These are phyloP conservation scores for Isabelozyma gotoi DNA, from an alignment of 805 yeast genomes.

Conservation along the genomic window DNA sequence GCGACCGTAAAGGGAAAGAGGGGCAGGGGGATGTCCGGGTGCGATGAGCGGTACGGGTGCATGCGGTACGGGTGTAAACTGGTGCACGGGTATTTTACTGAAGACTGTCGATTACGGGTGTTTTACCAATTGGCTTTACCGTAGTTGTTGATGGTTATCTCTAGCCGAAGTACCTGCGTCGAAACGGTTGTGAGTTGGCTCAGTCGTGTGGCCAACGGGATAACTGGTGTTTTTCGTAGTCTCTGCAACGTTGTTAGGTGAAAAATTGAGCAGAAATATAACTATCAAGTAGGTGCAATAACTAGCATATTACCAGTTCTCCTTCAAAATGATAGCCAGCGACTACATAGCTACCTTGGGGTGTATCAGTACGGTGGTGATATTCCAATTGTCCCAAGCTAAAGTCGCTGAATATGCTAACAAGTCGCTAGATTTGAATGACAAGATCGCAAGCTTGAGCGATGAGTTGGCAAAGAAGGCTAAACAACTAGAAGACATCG, in stretches of 20 bases:
- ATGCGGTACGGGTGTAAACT: not conserved
- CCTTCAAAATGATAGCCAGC: constrained; percentile 10
- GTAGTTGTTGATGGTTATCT: no score
- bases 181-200: no score
- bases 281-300: no score
- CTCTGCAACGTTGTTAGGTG: no score
- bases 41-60: not conserved
- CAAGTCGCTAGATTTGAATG: constrained; percentile 7
- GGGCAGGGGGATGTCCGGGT: not conserved
- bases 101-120: no score
- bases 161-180: no score
- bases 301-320: not conserved
- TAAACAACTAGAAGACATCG: constrained; percentile 6
- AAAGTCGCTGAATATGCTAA: constrained; percentile 14
- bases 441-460: constrained; percentile 8
- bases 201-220: no score
- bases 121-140: no score
- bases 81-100: no score
- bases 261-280: no score
- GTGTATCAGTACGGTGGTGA: constrained; percentile 15
- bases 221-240: no score
- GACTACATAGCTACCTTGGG: constrained; percentile 17
- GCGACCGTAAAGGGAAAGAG: not conserved
- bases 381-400: constrained; percentile 17
- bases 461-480: constrained; percentile 5